Evolutionary conservation across 2,329 filamentous ascomycete species (phyloP).

Genomic region (Aureobasidium uvarum): DNA sequence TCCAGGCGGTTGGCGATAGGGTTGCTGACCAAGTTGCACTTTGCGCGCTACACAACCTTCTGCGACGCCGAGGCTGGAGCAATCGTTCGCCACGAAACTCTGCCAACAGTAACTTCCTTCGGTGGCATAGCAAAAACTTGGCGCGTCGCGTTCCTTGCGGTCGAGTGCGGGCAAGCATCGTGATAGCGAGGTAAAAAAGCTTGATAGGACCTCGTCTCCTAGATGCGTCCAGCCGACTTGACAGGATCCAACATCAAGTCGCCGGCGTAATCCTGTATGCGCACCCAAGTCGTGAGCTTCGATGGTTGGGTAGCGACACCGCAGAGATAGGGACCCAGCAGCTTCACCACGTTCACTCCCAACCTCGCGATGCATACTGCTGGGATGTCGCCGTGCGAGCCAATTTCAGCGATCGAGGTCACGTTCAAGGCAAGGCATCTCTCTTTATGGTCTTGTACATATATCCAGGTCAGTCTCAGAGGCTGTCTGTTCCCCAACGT

Average conservation of each 20-base stretch:
- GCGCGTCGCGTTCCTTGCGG: slow-evolving; percentile 14
- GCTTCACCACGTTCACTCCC: neutral
- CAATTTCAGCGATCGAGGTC: neutral
- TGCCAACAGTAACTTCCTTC: neutral
- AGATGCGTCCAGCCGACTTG: neutral
- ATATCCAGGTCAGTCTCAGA: no score
- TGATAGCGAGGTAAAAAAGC: neutral
- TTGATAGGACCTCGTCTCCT: neutral
- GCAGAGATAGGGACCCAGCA: no score
- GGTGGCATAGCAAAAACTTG: neutral
- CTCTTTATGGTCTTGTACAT: rapidly evolving
- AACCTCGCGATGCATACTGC: neutral
- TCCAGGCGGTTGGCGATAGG: neutral
- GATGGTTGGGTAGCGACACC: neutral
- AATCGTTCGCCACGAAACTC: slow-evolving; percentile 13
- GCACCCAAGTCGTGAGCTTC: neutral
- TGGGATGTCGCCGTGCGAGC: neutral
- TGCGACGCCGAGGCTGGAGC: neutral
- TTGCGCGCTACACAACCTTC: neutral
- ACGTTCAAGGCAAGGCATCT: neutral
- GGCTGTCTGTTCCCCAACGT: no score
- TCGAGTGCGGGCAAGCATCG: neutral
- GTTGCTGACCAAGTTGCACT: neutral
- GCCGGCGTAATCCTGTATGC: neutral
- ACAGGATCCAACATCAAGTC: neutral